phyloP scores from a whole-genome alignment of 2,329 filamentous ascomycete genomes.

The Byssochlamys sp. region DNA sequence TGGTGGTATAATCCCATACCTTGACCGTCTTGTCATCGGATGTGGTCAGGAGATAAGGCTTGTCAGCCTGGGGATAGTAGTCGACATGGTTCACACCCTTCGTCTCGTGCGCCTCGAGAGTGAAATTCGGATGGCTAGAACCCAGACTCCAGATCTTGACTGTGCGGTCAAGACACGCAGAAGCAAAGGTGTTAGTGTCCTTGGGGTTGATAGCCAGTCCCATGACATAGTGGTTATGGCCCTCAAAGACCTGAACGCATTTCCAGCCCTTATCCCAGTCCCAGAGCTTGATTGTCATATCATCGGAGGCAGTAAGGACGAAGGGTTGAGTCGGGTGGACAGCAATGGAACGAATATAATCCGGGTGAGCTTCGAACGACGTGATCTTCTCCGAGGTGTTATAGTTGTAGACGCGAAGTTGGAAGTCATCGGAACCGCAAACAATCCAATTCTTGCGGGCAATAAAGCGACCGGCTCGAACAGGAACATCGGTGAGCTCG shows the following conservation, averaged over 20 bases:
- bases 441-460: slow-evolving; percentile 99
- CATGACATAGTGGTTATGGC: slow-evolving; percentile 95
- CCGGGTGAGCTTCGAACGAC: slow-evolving; percentile 91
- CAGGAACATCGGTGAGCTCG: slow-evolving; percentile 94
- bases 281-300: slow-evolving; percentile 98
- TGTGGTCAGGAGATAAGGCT: slow-evolving; percentile 83
- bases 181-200: slow-evolving; percentile 85
- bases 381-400: slow-evolving; percentile 98
- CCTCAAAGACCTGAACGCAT: slow-evolving; percentile 92
- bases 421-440: slow-evolving; percentile 87
- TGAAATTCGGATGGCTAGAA: slow-evolving; percentile 88
- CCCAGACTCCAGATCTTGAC: slow-evolving; percentile 98
- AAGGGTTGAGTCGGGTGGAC: slow-evolving; percentile 94
- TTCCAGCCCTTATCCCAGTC: slow-evolving; percentile 99
- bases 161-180: slow-evolving; percentile 87
- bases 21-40: slow-evolving; percentile 95
- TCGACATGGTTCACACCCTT: slow-evolving; percentile 98
- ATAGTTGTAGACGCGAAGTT: slow-evolving; percentile 89
- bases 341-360: slow-evolving; percentile 94
- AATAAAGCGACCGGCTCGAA: slow-evolving; percentile 90
- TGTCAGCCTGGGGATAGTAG: slow-evolving; percentile 62
- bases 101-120: slow-evolving; percentile 88
- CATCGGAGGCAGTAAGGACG: slow-evolving; percentile 89
- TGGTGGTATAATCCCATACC: slow-evolving; percentile 98
- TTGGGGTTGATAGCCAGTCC: slow-evolving; percentile 94